phyloP scores from a whole-genome alignment of 768 basidiomycete species.

The Mycena olivaceomarginata region DNA sequence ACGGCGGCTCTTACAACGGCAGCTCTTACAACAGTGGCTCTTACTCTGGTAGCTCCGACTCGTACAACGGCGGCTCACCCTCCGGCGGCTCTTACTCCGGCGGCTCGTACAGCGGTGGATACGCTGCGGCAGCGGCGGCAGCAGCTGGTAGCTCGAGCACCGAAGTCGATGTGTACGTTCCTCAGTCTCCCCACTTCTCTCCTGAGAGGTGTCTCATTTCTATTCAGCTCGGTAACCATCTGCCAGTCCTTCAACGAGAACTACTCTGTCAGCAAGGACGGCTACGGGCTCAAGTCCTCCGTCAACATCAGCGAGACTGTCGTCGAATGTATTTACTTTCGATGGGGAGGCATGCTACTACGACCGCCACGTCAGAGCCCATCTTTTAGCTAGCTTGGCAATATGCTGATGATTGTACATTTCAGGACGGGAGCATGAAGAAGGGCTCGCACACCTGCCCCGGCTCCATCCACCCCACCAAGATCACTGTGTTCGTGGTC shows the following conservation, averaged over 20 bases:
- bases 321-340: constrained; percentile 12
- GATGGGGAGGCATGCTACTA: background rate
- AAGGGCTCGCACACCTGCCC: background rate
- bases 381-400: background rate
- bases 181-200: too few species aligned
- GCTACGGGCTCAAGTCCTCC: constrained; percentile 5
- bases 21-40: too few species aligned
- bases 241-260: constrained; percentile 20
- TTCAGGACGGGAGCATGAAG: constrained; percentile 6
- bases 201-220: background rate
- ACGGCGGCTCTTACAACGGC: too few species aligned
- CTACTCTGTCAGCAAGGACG: background rate
- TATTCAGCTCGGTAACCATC: background rate
- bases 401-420: background rate
- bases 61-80: background rate
- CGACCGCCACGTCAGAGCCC: background rate
- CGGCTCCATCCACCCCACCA: background rate
- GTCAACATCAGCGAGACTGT: constrained; percentile 9
- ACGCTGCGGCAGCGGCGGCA: background rate
- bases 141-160: background rate
- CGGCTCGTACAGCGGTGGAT: background rate
- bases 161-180: background rate
- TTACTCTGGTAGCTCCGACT: too few species aligned
- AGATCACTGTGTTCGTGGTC: background rate
- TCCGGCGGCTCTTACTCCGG: background rate